Evolutionary conservation across 2,329 filamentous ascomycete genomes (phyloP).

Genomic region (Diplocarpon rosae): DNA sequence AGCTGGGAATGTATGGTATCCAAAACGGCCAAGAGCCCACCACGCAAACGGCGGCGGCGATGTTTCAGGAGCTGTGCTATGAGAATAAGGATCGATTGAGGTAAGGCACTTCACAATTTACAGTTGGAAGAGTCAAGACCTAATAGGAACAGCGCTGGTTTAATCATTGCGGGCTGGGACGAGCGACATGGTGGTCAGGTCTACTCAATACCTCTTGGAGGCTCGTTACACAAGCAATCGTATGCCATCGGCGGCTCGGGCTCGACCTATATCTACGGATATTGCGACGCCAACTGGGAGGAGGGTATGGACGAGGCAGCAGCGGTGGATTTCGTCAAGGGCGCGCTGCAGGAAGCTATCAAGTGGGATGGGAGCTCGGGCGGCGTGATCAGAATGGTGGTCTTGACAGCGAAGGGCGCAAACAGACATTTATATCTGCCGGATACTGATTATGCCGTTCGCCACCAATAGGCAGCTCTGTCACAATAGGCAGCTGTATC

Average conservation of each 20-base stretch:
- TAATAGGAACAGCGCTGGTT: conserved; percentile 57
- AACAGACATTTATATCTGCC: conserved; percentile 92
- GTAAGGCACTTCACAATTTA: conserved; percentile 38
- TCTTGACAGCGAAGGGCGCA: conserved; percentile 80
- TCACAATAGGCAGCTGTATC: conserved; percentile 38
- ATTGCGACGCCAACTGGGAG: conserved; percentile 92
- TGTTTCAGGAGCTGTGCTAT: conserved; percentile 98
- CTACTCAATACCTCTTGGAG: conserved; percentile 92
- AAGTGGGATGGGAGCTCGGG: conserved; percentile 99
- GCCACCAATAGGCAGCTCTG: conserved; percentile 33
- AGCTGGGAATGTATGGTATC: conserved; percentile 86
- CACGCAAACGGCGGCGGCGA: conserved; percentile 85
- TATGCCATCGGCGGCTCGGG: conserved; percentile 95
- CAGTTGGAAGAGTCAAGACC: not conserved
- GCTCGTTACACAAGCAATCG: conserved; percentile 92
- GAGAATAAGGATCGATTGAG: conserved; percentile 89
- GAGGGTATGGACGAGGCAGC: conserved; percentile 90
- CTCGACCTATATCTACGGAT: conserved; percentile 98
- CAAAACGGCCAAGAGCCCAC: conserved; percentile 82
- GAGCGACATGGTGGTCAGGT: conserved; percentile 91
- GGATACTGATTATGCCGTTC: conserved; percentile 63
- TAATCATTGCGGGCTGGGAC: conserved; percentile 98
- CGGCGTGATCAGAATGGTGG: conserved; percentile 96
- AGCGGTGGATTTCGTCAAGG: conserved; percentile 87
- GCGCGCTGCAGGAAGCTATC: conserved; percentile 83